Evolutionary conservation across 768 basidiomycete genomes (phyloP).

Genomic region (Kwoniella sp.): DNA sequence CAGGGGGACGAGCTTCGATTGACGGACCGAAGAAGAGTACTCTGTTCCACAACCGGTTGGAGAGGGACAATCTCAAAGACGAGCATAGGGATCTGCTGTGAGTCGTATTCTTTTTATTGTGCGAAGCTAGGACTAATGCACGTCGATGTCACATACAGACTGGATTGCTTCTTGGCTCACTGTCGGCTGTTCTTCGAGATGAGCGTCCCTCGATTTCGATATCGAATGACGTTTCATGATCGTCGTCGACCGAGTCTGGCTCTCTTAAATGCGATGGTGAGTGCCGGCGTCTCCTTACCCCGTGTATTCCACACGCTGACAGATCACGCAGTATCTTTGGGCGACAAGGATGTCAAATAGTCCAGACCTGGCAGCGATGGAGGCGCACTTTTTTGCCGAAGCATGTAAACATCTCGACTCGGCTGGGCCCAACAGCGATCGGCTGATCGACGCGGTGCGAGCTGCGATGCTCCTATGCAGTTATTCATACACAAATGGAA

Average conservation of each 20-base stretch:
- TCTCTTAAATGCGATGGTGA: conserved; percentile 44
- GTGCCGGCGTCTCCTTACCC: conserved; percentile 3
- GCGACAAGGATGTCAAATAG: conserved; percentile 40
- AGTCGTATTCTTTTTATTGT: too few species aligned
- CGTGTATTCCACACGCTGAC: neutral
- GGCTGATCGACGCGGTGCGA: conserved; percentile 40
- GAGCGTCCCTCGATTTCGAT: conserved; percentile 43
- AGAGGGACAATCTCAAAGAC: conserved; percentile 40
- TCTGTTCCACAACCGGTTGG: conserved; percentile 19
- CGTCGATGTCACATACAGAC: conserved; percentile 11
- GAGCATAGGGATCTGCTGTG: conserved; percentile 35
- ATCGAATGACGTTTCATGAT: conserved; percentile 42
- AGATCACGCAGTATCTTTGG: conserved; percentile 42
- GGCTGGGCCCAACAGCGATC: conserved; percentile 34
- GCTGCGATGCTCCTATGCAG: conserved; percentile 44
- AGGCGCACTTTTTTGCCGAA: conserved; percentile 33
- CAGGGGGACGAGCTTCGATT: neutral
- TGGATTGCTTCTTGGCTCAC: conserved; percentile 41
- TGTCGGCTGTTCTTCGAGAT: conserved; percentile 47
- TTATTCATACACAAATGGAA: conserved; percentile 37
- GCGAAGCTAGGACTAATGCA: conserved; percentile 10
- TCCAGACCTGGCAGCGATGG: conserved; percentile 30
- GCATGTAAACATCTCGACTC: conserved; percentile 35
- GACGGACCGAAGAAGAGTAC: conserved; percentile 5
- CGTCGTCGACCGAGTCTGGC: conserved; percentile 40